Evolutionary conservation across 2,329 filamentous ascomycete species (phyloP).

Genomic region (Pseudomassariella vexata): DNA sequence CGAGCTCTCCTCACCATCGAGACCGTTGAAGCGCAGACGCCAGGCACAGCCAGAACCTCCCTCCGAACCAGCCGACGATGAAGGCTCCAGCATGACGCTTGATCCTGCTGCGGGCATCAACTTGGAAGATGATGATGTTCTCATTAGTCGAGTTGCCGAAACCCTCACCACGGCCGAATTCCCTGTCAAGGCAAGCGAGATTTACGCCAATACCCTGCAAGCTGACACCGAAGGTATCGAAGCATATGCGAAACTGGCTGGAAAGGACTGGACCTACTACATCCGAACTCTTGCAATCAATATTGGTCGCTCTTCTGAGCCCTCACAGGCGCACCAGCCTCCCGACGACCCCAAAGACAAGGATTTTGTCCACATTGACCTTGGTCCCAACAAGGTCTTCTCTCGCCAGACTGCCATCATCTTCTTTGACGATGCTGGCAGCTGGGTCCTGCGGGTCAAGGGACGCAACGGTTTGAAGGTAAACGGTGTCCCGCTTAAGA

Average conservation of each 20-base stretch:
- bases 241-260: constrained; percentile 78
- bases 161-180: constrained; percentile 39
- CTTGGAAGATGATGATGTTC: constrained; percentile 36
- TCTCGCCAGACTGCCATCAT: constrained; percentile 74
- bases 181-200: constrained; percentile 52
- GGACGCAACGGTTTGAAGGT: constrained; percentile 88
- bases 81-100: constrained; percentile 35
- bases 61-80: constrained; percentile 39
- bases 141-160: constrained; percentile 51
- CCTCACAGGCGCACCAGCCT: constrained; percentile 22
- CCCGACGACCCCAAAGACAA: constrained; percentile 40
- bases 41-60: constrained; percentile 23
- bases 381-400: constrained; percentile 78
- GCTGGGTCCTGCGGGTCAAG: constrained; percentile 82
- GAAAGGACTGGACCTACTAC: constrained; percentile 79
- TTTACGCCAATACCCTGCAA: constrained; percentile 60
- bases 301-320: constrained; percentile 66
- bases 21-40: constrained; percentile 59
- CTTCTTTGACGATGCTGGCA: constrained; percentile 63
- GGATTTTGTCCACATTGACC: constrained; percentile 72
- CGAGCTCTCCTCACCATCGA: constrained; percentile 52
- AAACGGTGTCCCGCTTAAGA: constrained; percentile 66
- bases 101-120: constrained; percentile 25
- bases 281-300: constrained; percentile 69
- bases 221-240: constrained; percentile 58